A percentile compares a stretch with the other conserved stretches of the same genome.
phyloP scores from a whole-genome alignment of 305 asterid genomes.

The Withania somnifera region DNA sequence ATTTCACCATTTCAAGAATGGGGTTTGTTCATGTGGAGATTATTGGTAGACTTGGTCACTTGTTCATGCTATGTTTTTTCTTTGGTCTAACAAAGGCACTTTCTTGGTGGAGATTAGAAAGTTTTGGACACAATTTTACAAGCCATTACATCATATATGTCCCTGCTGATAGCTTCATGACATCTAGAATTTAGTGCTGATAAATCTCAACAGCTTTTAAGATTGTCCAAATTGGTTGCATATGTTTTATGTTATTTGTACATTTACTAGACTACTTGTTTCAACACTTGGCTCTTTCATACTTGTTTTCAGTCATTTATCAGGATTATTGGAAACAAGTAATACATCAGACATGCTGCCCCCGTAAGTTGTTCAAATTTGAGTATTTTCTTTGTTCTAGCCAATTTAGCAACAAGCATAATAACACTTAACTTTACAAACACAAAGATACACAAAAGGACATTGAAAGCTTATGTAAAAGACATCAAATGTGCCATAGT shows the following conservation, averaged over 20 bases:
- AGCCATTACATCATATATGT: not conserved
- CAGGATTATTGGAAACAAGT: no score
- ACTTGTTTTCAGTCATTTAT: not conserved
- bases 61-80: not conserved
- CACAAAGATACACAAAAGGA: no score
- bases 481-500: no score
- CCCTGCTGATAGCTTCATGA: not conserved
- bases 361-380: no score
- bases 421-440: no score
- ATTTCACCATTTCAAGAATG: slow-evolving; percentile 65
- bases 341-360: no score
- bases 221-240: not conserved
- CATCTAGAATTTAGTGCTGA: not conserved
- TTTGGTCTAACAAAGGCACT: not conserved
- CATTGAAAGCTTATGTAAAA: no score
- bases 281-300: not conserved
- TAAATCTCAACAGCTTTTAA: not conserved
- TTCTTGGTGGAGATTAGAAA: not conserved
- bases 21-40: slow-evolving; percentile 77
- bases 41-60: slow-evolving; percentile 43
- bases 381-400: no score
- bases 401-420: no score
- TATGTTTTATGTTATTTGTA: not conserved
- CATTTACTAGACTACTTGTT: not conserved
- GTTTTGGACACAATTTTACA: not conserved